Conservation (phyloP, 805 yeast genomes). For the Spathaspora girioi region DNA sequence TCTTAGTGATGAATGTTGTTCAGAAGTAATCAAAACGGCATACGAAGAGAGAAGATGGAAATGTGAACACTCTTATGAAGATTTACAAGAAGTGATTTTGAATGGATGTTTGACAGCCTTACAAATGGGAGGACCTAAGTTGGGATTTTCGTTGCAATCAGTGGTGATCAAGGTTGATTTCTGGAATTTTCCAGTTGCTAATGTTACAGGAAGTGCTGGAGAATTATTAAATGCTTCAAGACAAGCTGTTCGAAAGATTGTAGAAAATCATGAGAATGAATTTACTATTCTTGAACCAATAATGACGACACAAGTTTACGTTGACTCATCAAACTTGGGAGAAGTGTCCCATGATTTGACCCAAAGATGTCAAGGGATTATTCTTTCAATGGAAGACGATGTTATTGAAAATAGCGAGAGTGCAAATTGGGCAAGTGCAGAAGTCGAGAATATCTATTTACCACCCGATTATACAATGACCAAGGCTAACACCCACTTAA, state of each 20-base stretch:
- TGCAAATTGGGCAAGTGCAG: constrained; percentile 46
- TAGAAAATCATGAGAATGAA: constrained; percentile 17
- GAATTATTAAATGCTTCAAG: constrained; percentile 43
- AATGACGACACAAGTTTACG: constrained; percentile 70
- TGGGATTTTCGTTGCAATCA: constrained; percentile 58
- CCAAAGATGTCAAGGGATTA: constrained; percentile 71
- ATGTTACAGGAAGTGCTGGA: constrained; percentile 31
- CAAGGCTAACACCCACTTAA: not conserved
- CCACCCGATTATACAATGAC: constrained; percentile 73
- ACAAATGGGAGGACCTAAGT: constrained; percentile 63
- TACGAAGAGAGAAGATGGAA: constrained; percentile 47
- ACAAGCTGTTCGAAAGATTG: constrained; percentile 26
- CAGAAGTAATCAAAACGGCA: constrained; percentile 17
- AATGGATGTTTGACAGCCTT: constrained; percentile 61
- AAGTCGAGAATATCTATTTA: constrained; percentile 60
- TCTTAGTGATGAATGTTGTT: constrained; percentile 27
- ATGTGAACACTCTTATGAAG: constrained; percentile 40
- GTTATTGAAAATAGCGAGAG: constrained; percentile 30
- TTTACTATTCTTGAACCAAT: constrained; percentile 79
- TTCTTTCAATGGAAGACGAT: constrained; percentile 70
- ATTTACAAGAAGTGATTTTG: constrained; percentile 49
- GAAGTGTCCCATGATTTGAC: constrained; percentile 80
- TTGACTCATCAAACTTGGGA: constrained; percentile 73
- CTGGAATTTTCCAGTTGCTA: constrained; percentile 56
- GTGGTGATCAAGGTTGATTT: constrained; percentile 49